These are phyloP conservation scores for Calendula officinalis DNA, from an alignment of 129 eudicot genomes.

Conservation along the genomic window DNA sequence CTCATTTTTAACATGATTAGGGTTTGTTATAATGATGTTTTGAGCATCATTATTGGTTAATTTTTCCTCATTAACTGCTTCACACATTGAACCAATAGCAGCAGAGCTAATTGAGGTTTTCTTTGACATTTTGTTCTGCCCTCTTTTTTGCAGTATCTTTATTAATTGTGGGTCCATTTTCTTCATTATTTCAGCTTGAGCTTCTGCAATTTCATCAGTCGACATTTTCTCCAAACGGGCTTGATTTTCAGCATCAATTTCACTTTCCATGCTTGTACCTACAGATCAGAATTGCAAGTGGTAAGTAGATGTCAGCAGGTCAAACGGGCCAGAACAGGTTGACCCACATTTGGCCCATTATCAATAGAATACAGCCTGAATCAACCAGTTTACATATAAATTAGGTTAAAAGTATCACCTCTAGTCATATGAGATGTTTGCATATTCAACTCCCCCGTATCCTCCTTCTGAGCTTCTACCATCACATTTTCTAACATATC, in stretches of 20 bases:
- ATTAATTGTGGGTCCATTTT: conserved; percentile 64
- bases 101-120: conserved; percentile 34
- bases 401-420: neutral
- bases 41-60: conserved; percentile 27
- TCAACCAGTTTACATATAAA: no score
- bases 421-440: conserved; percentile 15
- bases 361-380: no score
- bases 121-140: conserved; percentile 49
- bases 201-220: conserved; percentile 81
- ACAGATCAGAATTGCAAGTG: conserved; percentile 18
- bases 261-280: conserved; percentile 46
- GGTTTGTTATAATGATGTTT: conserved; percentile 24
- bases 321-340: neutral
- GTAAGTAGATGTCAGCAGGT: neutral
- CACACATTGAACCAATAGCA: conserved; percentile 29
- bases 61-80: conserved; percentile 32
- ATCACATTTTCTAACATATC: neutral
- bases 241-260: conserved; percentile 89
- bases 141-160: conserved; percentile 50
- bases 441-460: conserved; percentile 12
- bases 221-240: conserved; percentile 74
- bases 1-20: conserved; percentile 19
- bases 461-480: conserved; percentile 23
- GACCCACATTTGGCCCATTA: neutral
- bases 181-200: conserved; percentile 66